Conservation (phyloP, 495 filamentous ascomycete species). For the Xylaria telfairii region DNA sequence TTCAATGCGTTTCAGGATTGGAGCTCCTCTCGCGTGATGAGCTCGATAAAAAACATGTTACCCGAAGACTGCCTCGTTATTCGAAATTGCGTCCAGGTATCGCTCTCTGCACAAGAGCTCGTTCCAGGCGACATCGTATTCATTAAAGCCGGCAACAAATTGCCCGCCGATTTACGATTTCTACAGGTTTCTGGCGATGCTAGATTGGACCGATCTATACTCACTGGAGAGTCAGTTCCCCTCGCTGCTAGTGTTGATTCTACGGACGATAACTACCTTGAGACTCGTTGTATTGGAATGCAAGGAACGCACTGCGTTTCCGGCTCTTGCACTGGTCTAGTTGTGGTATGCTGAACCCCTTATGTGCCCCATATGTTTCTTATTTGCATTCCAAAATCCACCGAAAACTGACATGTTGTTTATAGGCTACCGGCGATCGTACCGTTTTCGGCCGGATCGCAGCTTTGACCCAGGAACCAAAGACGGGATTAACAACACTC, state of each 20-base stretch:
- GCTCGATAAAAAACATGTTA: slow-evolving; percentile 70
- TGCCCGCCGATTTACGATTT: slow-evolving; percentile 75
- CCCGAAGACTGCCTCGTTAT: slow-evolving; percentile 67
- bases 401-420: not conserved
- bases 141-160: slow-evolving; percentile 69
- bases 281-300: slow-evolving; percentile 74
- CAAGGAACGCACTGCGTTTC: slow-evolving; percentile 73
- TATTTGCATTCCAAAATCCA: not conserved
- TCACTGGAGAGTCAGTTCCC: slow-evolving; percentile 70
- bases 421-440: slow-evolving; percentile 51
- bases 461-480: slow-evolving; percentile 66
- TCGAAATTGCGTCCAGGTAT: slow-evolving; percentile 60
- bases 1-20: slow-evolving; percentile 73
- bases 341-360: slow-evolving; percentile 47
- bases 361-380: not conserved
- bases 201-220: slow-evolving; percentile 73
- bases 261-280: slow-evolving; percentile 74
- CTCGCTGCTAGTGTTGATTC: slow-evolving; percentile 63
- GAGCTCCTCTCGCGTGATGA: slow-evolving; percentile 68
- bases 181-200: slow-evolving; percentile 66
- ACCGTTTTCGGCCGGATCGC: slow-evolving; percentile 75
- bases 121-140: slow-evolving; percentile 70
- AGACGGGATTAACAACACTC: slow-evolving; percentile 66
- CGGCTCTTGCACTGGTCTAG: slow-evolving; percentile 67
- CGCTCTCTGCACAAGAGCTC: slow-evolving; percentile 61